Base-by-base conservation (phyloP, 1,284 basidiomycete species). In the Apiotrichum brassicae region DNA sequence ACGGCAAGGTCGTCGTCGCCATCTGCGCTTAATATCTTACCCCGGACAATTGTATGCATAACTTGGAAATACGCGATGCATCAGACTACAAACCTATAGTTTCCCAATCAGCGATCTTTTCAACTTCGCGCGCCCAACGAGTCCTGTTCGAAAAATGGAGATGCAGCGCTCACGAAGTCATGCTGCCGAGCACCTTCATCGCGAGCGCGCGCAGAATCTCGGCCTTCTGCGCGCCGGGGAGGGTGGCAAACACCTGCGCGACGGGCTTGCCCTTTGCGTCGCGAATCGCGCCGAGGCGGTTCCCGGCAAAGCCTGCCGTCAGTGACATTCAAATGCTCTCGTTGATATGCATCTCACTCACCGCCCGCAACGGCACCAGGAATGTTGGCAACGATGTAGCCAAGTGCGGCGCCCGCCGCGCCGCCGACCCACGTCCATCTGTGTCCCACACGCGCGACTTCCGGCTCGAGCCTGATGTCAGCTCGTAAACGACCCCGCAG, bases 261-360 rank as follows among this genome's bases (percentile, higher is more conserved):
- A 95, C 90, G 55, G 84, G 85, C 77, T 88, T 90, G n/a, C 77
- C 91, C 75, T 94, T 94, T 2, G 91, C 91, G 63, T 95, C 91
- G 46, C 91, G 78, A 46, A 95, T 78, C 2, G 88, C 87, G 40
- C 91, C 91, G 32, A 94, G 73, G 16, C 86, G 77, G 63, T 90
- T 91, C 0, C 91, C 91, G 0, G 87, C 87, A 60, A 85, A 81
- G 20, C 41, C 32, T 32, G 12, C 13, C 26, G 25, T 42, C 20
- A 34, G 25, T 30, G n/a, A n/a, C n/a, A n/a, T n/a, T n/a, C n/a
- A n/a, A 11, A 32, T 6, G 33, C 33, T 16, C n/a, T 19, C 39
- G 18, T n/a, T 23, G 14, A 18, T n/a, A 4, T 26, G 9, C n/a
- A 6, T n/a, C 13, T 9, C 28, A 51, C 63, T 49, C 48, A 70